These are phyloP conservation scores for Blastomyces percursus DNA, from an alignment of 2,329 filamentous ascomycete genomes.

Conservation along the genomic window DNA sequence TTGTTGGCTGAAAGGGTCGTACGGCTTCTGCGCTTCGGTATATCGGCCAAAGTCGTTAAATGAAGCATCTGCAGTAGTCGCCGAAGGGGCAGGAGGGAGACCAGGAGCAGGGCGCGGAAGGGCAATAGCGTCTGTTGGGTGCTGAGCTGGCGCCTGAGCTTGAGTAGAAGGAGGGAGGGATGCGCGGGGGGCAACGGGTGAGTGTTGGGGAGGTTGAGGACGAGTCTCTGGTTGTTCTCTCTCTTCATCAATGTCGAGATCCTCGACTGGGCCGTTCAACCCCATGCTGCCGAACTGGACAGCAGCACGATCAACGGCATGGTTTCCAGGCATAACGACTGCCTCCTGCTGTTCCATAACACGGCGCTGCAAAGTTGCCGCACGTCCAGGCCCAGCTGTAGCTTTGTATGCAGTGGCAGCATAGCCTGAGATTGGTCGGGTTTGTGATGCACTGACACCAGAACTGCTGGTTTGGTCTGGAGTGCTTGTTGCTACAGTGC, in stretches of 20 bases:
- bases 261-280: constrained; percentile 61
- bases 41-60: constrained; percentile 44
- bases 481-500: constrained; percentile 79
- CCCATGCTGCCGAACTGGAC: constrained; percentile 97
- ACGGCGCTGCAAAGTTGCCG: constrained; percentile 71
- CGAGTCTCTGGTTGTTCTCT: constrained; percentile 92
- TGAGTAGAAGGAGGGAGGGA: constrained; percentile 62
- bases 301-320: constrained; percentile 81
- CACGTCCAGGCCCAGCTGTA: constrained; percentile 47
- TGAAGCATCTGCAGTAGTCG: constrained; percentile 38
- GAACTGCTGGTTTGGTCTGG: constrained; percentile 58
- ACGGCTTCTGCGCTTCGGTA: constrained; percentile 61
- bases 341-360: constrained; percentile 93
- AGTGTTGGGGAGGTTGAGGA: constrained; percentile 84
- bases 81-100: constrained; percentile 49
- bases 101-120: constrained; percentile 52
- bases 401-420: constrained; percentile 76
- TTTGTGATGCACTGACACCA: constrained; percentile 42
- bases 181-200: constrained; percentile 74
- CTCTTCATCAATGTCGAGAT: constrained; percentile 79
- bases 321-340: constrained; percentile 95
- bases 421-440: constrained; percentile 59
- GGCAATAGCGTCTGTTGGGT: constrained; percentile 29
- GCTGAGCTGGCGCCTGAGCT: constrained; percentile 25
- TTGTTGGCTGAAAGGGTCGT: constrained; percentile 78